Base-by-base conservation (phyloP, 2,329 filamentous ascomycete genomes). In the Ophiocordyceps polyrhachis-furcata region DNA sequence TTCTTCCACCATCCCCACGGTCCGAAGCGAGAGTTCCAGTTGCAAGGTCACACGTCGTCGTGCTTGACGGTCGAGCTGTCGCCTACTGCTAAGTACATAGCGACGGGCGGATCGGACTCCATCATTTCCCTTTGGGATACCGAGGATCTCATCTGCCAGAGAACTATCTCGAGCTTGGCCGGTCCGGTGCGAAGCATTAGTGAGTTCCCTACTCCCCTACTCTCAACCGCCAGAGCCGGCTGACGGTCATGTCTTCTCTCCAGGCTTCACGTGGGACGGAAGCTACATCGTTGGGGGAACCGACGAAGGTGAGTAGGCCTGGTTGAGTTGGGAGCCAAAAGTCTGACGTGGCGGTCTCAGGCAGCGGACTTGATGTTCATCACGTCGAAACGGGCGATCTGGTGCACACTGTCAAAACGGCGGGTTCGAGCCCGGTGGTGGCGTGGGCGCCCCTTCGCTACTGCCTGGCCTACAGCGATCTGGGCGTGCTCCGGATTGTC, bases 81-180 rank as follows among this genome's bases (percentile, higher is more conserved):
- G 49, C 82, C 83, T 1, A 76, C 74, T 41, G 83, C 78, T 38
- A 70, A 76, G 40, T 82, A 79, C 55, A 66, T 89, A 41, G 83
- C 83, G 0, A 82, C 81, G 0, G 83, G 83, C 28, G 82, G 81
- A 11, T 76, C 78, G 11, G 83, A 89, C 55, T 81, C 80, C 1
- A 72, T 85, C 43, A 81, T 88, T 51, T 71, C 79, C 5, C 65
- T 89, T 3, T 89, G 83, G 79, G 82, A 88, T 54, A 87, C 83
- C 4, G 70, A 71, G 38, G 78, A 83, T 51, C 87, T 82, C 81
- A 75, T 83, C 46, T 87, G 82, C 55, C 73, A 79, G 54, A 72
- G 79, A 48, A 85, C 81, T 1, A 67, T 87, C 40, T 76, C 76
- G 32, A 70, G 74, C 52, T 81, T 84, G 65, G 69, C 72, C 11